Percentiles rank a stretch among this genome's conserved stretches.
These are phyloP conservation scores for Byssoonygena ceratinophila DNA, from an alignment of 2,329 filamentous ascomycete genomes.

Conservation along the genomic window DNA sequence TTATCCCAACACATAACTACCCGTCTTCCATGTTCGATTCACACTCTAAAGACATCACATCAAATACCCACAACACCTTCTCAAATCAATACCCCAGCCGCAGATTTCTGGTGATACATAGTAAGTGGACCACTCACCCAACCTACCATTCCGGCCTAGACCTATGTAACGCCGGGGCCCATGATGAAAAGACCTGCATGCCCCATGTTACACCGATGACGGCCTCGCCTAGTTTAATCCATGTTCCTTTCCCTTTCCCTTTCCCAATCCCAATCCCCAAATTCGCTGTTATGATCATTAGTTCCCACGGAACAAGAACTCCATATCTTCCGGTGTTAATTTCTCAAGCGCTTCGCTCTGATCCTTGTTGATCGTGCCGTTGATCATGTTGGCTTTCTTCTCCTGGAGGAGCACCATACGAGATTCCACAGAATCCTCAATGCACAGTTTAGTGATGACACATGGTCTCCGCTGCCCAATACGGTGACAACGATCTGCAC, in stretches of 20 bases:
- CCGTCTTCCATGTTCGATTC: too few species aligned
- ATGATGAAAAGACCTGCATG: background rate
- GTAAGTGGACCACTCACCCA: too few species aligned
- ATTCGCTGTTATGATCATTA: background rate
- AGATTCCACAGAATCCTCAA: constrained; percentile 93
- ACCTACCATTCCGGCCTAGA: background rate
- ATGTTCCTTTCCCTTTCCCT: background rate
- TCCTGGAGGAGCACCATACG: constrained; percentile 93
- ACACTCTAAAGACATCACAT: too few species aligned
- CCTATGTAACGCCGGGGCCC: background rate
- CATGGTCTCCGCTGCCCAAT: constrained; percentile 92
- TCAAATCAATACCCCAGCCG: background rate
- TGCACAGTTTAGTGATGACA: constrained; percentile 85
- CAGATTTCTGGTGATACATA: background rate
- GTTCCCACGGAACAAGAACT: constrained; percentile 81
- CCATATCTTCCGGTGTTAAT: constrained; percentile 79
- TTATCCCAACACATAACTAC: too few species aligned
- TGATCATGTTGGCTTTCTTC: constrained; percentile 98
- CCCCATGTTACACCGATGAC: background rate
- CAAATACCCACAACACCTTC: too few species aligned
- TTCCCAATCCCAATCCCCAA: too few species aligned
- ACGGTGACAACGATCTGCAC: constrained; percentile 83
- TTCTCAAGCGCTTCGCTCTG: constrained; percentile 76
- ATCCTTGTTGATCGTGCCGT: constrained; percentile 90
- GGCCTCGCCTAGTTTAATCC: background rate